Evolutionary conservation across 2,329 filamentous ascomycete species (phyloP), one percentile per base, ranked within the genome.

Genomic region (Metarhizium sp.): DNA sequence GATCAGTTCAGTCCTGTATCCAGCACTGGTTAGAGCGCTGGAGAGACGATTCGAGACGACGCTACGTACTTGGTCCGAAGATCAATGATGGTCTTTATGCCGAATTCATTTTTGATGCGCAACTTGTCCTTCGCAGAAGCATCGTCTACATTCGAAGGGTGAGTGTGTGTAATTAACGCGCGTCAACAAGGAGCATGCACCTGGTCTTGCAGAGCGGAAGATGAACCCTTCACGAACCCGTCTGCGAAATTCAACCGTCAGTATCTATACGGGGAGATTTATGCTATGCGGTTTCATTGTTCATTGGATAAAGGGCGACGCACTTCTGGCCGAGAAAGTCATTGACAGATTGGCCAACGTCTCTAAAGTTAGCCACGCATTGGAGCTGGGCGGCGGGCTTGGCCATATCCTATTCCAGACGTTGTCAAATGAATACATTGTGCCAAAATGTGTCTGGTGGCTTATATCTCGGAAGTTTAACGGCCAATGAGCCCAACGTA

Each of bases 1-100:
- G 59, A 82, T 75, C 64, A 90, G 86, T 69, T 92, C 89, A 25
- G 88, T 90, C 61, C 85, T 88, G 48, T 16, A 61, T 14, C 14
- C 5, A 8, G 25, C 20, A 30, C 20, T 7, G 11, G 30, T 48
- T 29, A n/a, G 20, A 20, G 4, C 20, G 16, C n/a, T 20, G 20
- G 45, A 11, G 11, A 48, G 18, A 20, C 13, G 25, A 6, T 10
- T 4, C 7, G 49, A n/a, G 40, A 45, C 6, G 18, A 47, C 6
- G 8, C n/a, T 20, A 54, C 69, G 57, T 77, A 89, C 83, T 86
- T 83, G 59, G 90, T 89, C 55, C 91, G 81, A 11, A 95, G 74
- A 72, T 95, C 91, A 57, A 95, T 79, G 45, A 95, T 80, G 2
- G 84, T 89, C 60, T 78, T 81, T 59, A 95, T 80, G 25, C 80